These are phyloP conservation scores for Chlamydomonas applanata DNA, from an alignment of 139 green algal genomes.

Conservation along the genomic window DNA sequence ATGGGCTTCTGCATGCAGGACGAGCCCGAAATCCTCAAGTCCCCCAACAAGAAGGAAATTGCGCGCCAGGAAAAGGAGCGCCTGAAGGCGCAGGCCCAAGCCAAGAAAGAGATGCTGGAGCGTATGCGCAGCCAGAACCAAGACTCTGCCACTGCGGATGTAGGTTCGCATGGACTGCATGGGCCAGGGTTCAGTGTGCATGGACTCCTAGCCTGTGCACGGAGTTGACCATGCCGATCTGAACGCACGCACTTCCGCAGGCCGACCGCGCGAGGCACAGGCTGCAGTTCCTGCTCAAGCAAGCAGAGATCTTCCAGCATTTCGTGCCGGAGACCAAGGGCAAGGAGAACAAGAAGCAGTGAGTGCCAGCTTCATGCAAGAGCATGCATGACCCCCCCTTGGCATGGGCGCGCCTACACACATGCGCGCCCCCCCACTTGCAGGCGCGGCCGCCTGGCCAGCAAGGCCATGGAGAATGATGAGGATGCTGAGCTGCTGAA, in stretches of 20 bases:
- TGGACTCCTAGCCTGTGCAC: not conserved
- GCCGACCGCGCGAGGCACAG: slow-evolving; percentile 69
- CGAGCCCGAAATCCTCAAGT: not conserved
- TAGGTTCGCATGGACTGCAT: no score
- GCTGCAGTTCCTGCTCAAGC: slow-evolving; percentile 91
- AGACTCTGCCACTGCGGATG: no score
- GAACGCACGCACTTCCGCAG: slow-evolving; percentile 53
- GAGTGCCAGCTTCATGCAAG: not conserved
- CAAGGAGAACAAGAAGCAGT: slow-evolving; percentile 59
- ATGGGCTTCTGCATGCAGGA: slow-evolving; percentile 1
- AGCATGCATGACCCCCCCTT: not conserved
- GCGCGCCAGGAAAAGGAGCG: slow-evolving; percentile 82
- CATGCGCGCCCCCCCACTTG: not conserved
- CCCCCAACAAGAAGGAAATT: slow-evolving; percentile 22
- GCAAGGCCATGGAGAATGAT: slow-evolving; percentile 76
- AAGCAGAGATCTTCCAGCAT: slow-evolving; percentile 98
- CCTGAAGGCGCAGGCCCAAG: slow-evolving; percentile 73
- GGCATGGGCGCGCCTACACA: no score
- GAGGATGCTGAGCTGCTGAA: slow-evolving; percentile 92
- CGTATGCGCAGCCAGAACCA: slow-evolving; percentile 72
- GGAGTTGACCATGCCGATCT: not conserved
- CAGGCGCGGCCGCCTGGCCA: not conserved
- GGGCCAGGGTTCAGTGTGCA: slow-evolving; percentile 21
- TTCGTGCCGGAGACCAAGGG: slow-evolving; percentile 67
- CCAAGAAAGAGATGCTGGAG: slow-evolving; percentile 84